These are phyloP conservation scores for Kalmanozyma brasiliensis DNA, from an alignment of 1,284 basidiomycete species.

Conservation along the genomic window DNA sequence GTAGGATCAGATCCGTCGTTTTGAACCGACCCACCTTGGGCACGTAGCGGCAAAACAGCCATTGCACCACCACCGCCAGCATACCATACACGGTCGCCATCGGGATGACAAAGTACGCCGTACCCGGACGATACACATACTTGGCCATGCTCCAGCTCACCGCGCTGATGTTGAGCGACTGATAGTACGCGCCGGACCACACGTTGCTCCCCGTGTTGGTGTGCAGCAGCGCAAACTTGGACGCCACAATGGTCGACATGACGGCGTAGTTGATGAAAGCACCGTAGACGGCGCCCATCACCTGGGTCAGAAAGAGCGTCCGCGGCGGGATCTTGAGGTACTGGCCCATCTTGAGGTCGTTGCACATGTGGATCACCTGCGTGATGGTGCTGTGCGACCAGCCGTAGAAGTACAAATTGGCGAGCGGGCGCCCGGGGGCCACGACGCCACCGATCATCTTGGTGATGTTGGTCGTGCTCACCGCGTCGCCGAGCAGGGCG, in stretches of 20 bases:
- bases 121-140: slow-evolving; percentile 28
- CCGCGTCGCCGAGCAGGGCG: slow-evolving; percentile 32
- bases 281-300: slow-evolving; percentile 41
- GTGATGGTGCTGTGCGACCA: slow-evolving; percentile 48
- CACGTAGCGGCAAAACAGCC: slow-evolving; percentile 1
- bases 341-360: slow-evolving; percentile 53
- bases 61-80: slow-evolving; percentile 26
- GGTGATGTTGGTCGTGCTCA: slow-evolving; percentile 41
- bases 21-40: slow-evolving; percentile 16
- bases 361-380: slow-evolving; percentile 42
- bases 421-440: slow-evolving; percentile 43
- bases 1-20: slow-evolving; percentile 18
- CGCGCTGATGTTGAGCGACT: slow-evolving; percentile 30
- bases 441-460: slow-evolving; percentile 53
- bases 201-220: slow-evolving; percentile 40
- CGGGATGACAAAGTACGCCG: slow-evolving; percentile 39
- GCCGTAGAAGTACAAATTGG: slow-evolving; percentile 51
- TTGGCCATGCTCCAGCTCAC: slow-evolving; percentile 48
- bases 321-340: slow-evolving; percentile 58
- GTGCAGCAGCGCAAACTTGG: slow-evolving; percentile 41
- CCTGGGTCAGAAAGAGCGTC: slow-evolving; percentile 44
- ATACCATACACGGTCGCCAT: slow-evolving; percentile 37
- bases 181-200: slow-evolving; percentile 38
- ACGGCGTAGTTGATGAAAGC: slow-evolving; percentile 49
- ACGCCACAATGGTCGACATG: slow-evolving; percentile 26